Evolutionary conservation across 1,139 yeast genomes (phyloP).

Genomic region (Fermentozyma sake): DNA sequence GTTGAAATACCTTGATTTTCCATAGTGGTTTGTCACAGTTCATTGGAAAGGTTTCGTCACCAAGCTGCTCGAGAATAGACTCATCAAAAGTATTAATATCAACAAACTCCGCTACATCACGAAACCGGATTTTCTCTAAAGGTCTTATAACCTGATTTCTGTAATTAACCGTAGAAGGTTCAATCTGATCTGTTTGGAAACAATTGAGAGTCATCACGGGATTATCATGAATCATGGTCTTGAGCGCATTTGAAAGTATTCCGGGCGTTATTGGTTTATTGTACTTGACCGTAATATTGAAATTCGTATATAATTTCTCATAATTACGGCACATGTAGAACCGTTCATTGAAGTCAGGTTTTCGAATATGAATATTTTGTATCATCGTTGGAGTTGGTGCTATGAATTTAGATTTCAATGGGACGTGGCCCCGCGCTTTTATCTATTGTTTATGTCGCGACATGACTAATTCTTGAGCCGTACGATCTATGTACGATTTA

Average conservation of each 20-base stretch:
- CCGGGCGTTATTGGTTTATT: slow-evolving; percentile 13
- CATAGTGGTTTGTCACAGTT: slow-evolving; percentile 22
- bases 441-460: too few species aligned
- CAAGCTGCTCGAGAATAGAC: slow-evolving; percentile 12
- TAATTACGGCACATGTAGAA: slow-evolving; percentile 23
- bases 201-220: slow-evolving; percentile 20
- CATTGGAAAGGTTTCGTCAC: slow-evolving; percentile 12
- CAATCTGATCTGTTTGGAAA: slow-evolving; percentile 9
- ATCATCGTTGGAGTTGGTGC: too few species aligned
- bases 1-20: slow-evolving; percentile 19
- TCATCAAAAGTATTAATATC: slow-evolving; percentile 13
- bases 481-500: too few species aligned
- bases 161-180: slow-evolving; percentile 10
- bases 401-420: too few species aligned
- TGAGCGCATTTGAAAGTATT: slow-evolving; percentile 23
- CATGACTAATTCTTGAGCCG: too few species aligned
- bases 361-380: too few species aligned
- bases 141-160: slow-evolving; percentile 16
- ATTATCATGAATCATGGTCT: slow-evolving; percentile 15
- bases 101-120: slow-evolving; percentile 20
- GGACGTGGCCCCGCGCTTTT: too few species aligned
- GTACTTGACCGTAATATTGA: slow-evolving; percentile 22
- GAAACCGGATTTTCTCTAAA: slow-evolving; percentile 17
- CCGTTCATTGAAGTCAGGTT: slow-evolving; percentile 5
- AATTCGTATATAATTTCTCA: slow-evolving; percentile 21